Conservation (phyloP, 768 basidiomycete genomes). For the Psilocybe sp. region DNA sequence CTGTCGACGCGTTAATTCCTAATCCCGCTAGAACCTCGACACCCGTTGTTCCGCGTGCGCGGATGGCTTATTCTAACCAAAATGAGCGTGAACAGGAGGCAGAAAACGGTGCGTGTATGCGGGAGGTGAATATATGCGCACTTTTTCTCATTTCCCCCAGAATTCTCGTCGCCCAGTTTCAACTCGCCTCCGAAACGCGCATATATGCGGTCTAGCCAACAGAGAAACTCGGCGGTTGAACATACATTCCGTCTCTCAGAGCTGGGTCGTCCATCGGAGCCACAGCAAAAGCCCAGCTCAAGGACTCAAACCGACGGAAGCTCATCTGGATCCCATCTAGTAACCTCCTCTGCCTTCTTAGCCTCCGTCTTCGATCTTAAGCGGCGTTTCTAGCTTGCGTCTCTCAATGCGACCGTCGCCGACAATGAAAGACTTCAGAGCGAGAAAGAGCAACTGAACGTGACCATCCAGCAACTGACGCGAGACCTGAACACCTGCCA, state of each 20-base stretch:
- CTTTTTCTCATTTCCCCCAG: not conserved
- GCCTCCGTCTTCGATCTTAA: not conserved
- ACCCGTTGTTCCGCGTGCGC: not conserved
- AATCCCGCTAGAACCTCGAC: conserved; percentile 5
- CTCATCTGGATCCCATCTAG: not conserved
- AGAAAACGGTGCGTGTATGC: conserved; percentile 1
- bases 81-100: not conserved
- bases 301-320: not conserved
- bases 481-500: conserved; percentile 13
- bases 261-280: not conserved
- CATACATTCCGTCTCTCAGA: not conserved
- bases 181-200: conserved; percentile 16
- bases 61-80: not conserved
- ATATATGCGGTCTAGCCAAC: conserved; percentile 19
- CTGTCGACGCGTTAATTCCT: too few species aligned
- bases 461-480: conserved; percentile 6
- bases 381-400: not conserved
- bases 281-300: not conserved
- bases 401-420: not conserved
- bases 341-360: too few species aligned
- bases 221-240: not conserved
- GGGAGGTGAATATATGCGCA: not conserved
- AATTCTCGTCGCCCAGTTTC: conserved; percentile 9
- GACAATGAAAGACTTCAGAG: conserved; percentile 4
- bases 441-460: conserved; percentile 9